Base-by-base conservation (phyloP, 108 stramenopile genomes). In the Cyclostephanos tholiformis region DNA sequence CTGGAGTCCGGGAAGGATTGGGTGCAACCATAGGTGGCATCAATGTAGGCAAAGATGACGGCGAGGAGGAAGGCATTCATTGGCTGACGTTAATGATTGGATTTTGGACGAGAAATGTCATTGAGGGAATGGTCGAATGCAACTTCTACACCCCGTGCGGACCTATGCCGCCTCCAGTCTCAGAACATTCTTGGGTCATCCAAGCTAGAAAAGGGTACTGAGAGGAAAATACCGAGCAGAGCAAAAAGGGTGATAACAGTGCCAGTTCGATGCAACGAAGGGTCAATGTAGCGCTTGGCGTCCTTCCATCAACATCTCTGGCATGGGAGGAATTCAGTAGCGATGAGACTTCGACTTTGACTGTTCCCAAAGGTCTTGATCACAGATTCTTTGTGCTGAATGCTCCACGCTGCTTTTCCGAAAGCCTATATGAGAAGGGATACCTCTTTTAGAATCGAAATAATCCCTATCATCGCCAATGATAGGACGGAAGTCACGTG, bases 81-180 rank as follows among this genome's bases (percentile, higher is more conserved):
- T 46, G 77, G 41, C 71, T 79, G 8, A 92, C 92, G 0, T 89
- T 96, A 30, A 87, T 96, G 89, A 91, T 96, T 7, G 95, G 95
- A 30, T 96, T 96, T 65, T 96, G 95, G 95, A 92, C 89, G 46
- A 58, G 91, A 69, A 65, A 82, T 46, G 95, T 96, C 43, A 85
- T 87, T 1, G 84, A 90, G 39, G 77, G 53, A 26, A 93, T 93
- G 84, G 89, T 83, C 60, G 65, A 69, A 41, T 71, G 85, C 46
- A 48, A 73, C 36, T 32, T 94, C 13, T 95, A 95, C 74, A 90
- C 90, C 13, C 91, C 95, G 2, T 96, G 95, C 80, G 91, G 92
- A 22, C 91, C 86, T 38, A 68, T 96, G 7, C 95, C 95, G 38
- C 87, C 88, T 16, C 65, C 88, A 9, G 57, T 27, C 12, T 69